These are phyloP conservation scores for Lotmaria passim DNA, from an alignment of 208 protist species.

Conservation along the genomic window DNA sequence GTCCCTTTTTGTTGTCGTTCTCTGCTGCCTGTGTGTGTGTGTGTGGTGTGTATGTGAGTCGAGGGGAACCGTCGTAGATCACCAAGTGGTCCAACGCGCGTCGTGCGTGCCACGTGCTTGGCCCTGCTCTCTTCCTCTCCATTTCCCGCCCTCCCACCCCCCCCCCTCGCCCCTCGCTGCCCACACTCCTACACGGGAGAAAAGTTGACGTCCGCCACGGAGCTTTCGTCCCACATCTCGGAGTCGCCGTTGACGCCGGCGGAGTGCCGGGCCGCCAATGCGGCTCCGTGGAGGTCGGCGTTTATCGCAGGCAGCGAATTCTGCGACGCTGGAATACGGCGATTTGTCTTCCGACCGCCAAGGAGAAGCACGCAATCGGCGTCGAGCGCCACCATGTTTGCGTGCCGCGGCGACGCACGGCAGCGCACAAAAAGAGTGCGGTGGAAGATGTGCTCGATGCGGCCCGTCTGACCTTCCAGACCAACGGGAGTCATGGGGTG, in stretches of 20 bases:
- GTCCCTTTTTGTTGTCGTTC: no score
- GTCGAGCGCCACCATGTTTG: conserved; percentile 75
- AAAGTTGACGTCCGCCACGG: conserved; percentile 25
- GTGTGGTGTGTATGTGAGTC: no score
- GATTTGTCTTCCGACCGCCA: conserved; percentile 74
- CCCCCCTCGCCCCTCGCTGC: no score
- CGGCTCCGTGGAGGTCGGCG: conserved; percentile 20
- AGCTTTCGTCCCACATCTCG: conserved; percentile 39
- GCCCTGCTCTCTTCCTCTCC: no score
- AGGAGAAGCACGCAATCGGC: conserved; percentile 68
- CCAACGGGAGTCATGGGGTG: conserved; percentile 61
- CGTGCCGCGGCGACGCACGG: conserved; percentile 67
- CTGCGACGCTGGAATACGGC: conserved; percentile 29
- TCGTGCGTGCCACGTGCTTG: no score
- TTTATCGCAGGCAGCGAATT: neutral
- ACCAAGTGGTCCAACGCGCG: no score
- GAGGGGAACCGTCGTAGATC: no score
- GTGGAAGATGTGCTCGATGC: conserved; percentile 88
- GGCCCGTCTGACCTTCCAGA: conserved; percentile 74
- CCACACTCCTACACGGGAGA: conserved; percentile 8
- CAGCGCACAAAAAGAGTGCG: conserved; percentile 82
- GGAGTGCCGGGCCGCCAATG: conserved; percentile 58
- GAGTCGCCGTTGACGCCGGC: conserved; percentile 29
- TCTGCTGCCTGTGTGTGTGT: no score
- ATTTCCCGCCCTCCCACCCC: neutral